Conservation (phyloP, 2,329 filamentous ascomycete genomes). For the Aspergillus sp. region DNA sequence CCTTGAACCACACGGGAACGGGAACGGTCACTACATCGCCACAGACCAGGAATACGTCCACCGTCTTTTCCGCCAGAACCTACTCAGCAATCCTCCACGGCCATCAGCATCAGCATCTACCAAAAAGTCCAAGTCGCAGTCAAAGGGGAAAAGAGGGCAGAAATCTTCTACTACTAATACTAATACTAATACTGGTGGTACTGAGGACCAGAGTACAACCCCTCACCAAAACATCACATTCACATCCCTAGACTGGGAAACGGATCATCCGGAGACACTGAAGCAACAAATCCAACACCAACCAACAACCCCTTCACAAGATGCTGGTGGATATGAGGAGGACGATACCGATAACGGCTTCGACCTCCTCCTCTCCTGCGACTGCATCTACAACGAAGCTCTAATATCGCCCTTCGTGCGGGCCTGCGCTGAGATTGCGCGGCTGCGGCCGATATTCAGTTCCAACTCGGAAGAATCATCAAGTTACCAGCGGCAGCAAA, state of each 20-base stretch:
- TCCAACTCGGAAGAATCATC: too few species aligned
- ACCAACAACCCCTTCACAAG: neutral
- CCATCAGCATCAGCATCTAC: neutral
- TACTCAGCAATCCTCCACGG: conserved; percentile 48
- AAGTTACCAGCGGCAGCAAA: neutral
- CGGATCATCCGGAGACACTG: conserved; percentile 40
- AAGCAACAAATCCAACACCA: conserved; percentile 34
- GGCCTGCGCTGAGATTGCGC: conserved; percentile 74
- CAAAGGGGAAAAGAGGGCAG: conserved; percentile 8
- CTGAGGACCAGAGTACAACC: too few species aligned
- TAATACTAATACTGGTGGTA: neutral
- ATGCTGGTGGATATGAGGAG: conserved; percentile 13
- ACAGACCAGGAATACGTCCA: conserved; percentile 89
- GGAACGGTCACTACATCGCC: conserved; percentile 66
- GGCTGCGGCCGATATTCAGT: conserved; percentile 48
- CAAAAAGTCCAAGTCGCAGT: neutral
- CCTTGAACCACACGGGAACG: neutral
- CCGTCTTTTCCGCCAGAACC: conserved; percentile 72
- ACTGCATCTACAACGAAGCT: conserved; percentile 93
- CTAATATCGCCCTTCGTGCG: conserved; percentile 79
- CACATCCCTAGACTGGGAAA: conserved; percentile 79
- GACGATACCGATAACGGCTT: conserved; percentile 50
- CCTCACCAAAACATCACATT: conserved; percentile 53
- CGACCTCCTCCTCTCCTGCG: conserved; percentile 77
- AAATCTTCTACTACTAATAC: neutral